Conservation (phyloP, 2,329 filamentous ascomycete genomes). For the Fusarium longipes region DNA sequence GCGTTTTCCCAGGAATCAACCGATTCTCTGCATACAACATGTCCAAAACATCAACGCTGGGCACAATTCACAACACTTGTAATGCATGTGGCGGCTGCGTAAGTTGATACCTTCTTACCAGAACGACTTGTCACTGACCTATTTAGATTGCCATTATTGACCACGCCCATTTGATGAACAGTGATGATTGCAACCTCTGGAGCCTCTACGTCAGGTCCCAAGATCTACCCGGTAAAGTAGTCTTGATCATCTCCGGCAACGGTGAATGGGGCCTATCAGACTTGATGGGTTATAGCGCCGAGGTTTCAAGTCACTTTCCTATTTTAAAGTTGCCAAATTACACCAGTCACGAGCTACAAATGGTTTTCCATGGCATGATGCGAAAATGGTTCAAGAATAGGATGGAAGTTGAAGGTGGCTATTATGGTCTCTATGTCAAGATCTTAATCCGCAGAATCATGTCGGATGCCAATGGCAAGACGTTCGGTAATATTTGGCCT, state of each 20-base stretch:
- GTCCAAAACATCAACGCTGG: conserved; percentile 51
- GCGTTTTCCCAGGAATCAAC: conserved; percentile 56
- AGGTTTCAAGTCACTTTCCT: conserved; percentile 47
- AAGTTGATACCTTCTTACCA: conserved; percentile 27
- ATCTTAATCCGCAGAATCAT: conserved; percentile 72
- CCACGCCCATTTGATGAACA: conserved; percentile 46
- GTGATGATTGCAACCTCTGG: conserved; percentile 46
- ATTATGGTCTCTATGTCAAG: conserved; percentile 69
- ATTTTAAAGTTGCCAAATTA: conserved; percentile 74
- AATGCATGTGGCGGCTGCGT: conserved; percentile 67
- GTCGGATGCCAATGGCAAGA: conserved; percentile 67
- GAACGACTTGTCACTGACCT: conserved; percentile 15
- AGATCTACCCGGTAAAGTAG: conserved; percentile 45
- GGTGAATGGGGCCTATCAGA: conserved; percentile 66
- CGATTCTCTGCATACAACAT: conserved; percentile 47
- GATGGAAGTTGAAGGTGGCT: conserved; percentile 71
- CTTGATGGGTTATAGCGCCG: conserved; percentile 67
- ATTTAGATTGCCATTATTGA: conserved; percentile 46
- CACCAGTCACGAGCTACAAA: conserved; percentile 68
- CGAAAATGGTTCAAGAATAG: conserved; percentile 61
- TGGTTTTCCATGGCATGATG: conserved; percentile 68
- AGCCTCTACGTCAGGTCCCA: conserved; percentile 44
- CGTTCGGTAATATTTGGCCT: conserved; percentile 77
- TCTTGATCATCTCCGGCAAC: conserved; percentile 47
- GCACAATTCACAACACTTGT: conserved; percentile 56